Evolutionary conservation across 306 rosid genomes (phyloP).

Genomic region (Ormosia semicastrata): DNA sequence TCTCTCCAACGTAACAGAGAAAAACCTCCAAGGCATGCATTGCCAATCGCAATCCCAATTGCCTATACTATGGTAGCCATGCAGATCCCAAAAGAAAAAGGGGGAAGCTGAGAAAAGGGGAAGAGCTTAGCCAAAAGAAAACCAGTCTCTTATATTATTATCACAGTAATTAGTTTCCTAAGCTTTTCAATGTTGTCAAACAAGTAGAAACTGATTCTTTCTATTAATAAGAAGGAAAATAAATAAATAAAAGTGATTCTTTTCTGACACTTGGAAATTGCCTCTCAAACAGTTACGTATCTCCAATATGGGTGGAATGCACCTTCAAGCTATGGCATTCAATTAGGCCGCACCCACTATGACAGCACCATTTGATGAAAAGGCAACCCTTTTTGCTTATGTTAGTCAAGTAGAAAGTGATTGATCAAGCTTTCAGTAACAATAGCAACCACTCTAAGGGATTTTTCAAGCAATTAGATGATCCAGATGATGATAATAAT

Average conservation of each 20-base stretch:
- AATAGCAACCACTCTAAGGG: conserved; percentile 23
- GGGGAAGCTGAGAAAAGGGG: not conserved
- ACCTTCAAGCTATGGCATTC: conserved; percentile 35
- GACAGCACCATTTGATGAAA: conserved; percentile 37
- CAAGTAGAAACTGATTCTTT: conserved; percentile 12
- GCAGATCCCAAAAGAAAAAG: conserved; percentile 38
- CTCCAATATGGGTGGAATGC: conserved; percentile 32
- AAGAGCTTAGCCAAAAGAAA: conserved; percentile 5
- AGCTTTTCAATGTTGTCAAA: conserved; percentile 25
- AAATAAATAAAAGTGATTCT: not conserved
- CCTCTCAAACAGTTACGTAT: conserved; percentile 22
- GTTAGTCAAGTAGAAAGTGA: conserved; percentile 60
- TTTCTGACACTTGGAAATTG: conserved; percentile 18
- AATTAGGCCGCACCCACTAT: conserved; percentile 23
- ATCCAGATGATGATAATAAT: conserved; percentile 18
- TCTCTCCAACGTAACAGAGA: conserved; percentile 19
- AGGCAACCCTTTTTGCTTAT: conserved; percentile 33
- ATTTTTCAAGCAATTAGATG: conserved; percentile 43
- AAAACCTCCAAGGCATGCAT: conserved; percentile 46
- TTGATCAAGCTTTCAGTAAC: conserved; percentile 40
- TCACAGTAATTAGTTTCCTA: conserved; percentile 24
- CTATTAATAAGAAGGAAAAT: not conserved
- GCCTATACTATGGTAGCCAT: conserved; percentile 33
- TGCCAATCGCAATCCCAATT: conserved; percentile 51
- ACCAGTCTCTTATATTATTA: conserved; percentile 28